These are phyloP conservation scores for Omphalotus olearius DNA, from an alignment of 1,284 basidiomycete genomes.

Conservation along the genomic window DNA sequence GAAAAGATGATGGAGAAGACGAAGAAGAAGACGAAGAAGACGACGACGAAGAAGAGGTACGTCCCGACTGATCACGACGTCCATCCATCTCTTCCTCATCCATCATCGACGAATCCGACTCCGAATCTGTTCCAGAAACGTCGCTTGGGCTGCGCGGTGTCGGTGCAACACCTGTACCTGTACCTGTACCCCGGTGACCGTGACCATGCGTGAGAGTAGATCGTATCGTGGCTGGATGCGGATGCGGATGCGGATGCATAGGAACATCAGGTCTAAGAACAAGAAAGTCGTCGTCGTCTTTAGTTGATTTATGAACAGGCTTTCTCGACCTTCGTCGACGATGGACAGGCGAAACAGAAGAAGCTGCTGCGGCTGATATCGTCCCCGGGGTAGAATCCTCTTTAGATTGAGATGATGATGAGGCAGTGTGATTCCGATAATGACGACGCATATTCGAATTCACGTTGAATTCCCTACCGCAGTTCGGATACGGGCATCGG, in stretches of 20 bases:
- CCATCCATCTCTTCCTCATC: slow-evolving; percentile 13
- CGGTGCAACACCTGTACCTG: neutral
- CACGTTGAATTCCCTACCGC: slow-evolving; percentile 72
- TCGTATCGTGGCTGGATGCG: neutral
- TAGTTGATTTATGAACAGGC: neutral
- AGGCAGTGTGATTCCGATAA: slow-evolving; percentile 56
- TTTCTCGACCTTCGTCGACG: too few species aligned
- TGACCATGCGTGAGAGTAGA: slow-evolving; percentile 4
- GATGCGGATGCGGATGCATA: too few species aligned
- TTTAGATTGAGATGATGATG: slow-evolving; percentile 3
- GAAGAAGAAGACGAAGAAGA: neutral
- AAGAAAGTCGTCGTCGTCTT: slow-evolving; percentile 6
- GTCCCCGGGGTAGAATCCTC: neutral
- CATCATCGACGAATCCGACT: neutral
- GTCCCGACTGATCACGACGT: neutral
- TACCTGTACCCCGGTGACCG: neutral
- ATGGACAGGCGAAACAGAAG: too few species aligned
- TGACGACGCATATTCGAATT: slow-evolving; percentile 81
- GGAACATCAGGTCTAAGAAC: slow-evolving; percentile 7
- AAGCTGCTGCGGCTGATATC: too few species aligned
- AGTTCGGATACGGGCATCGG: slow-evolving; percentile 68
- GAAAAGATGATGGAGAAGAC: neutral
- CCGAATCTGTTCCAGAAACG: slow-evolving; percentile 10
- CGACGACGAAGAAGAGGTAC: neutral
- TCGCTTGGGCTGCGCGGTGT: neutral